A percentile compares a stretch with the other conserved stretches of the same genome.
These are phyloP conservation scores for Daldinia sp. DNA, from an alignment of 2,329 filamentous ascomycete genomes.

Conservation along the genomic window DNA sequence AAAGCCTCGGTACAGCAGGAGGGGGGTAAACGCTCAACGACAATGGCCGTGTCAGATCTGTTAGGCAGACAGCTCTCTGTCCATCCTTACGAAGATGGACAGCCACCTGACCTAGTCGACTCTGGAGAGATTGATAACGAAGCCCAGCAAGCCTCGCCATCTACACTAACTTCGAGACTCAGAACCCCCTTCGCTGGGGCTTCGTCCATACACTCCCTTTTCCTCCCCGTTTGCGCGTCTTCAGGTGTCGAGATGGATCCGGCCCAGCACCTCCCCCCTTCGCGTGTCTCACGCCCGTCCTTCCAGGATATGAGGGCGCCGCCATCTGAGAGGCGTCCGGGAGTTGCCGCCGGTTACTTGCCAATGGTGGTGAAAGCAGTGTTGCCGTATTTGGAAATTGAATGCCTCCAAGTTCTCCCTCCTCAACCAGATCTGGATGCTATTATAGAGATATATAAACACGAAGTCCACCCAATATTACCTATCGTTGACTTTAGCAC, in stretches of 20 bases:
- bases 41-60: not conserved
- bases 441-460: conserved; percentile 21
- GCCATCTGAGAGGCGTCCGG: conserved; percentile 20
- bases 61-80: not conserved
- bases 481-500: conserved; percentile 24
- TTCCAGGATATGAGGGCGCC: conserved; percentile 25
- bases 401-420: conserved; percentile 21
- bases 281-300: conserved; percentile 20
- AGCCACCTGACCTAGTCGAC: not conserved
- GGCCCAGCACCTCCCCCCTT: conserved; percentile 4
- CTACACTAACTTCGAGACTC: not conserved
- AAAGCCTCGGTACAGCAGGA: not conserved
- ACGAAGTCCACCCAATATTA: conserved; percentile 23
- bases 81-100: not conserved
- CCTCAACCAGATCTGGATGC: conserved; percentile 15
- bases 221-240: conserved; percentile 5
- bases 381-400: conserved; percentile 28
- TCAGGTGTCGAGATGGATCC: conserved; percentile 1
- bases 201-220: conserved; percentile 20
- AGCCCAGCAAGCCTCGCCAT: not conserved
- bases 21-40: not conserved
- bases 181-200: conserved; percentile 13
- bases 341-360: conserved; percentile 10
- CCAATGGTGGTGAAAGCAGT: conserved; percentile 27
- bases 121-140: not conserved